phyloP scores from a whole-genome alignment of 2,329 filamentous ascomycete species.

The Colletotrichum spinosum region DNA sequence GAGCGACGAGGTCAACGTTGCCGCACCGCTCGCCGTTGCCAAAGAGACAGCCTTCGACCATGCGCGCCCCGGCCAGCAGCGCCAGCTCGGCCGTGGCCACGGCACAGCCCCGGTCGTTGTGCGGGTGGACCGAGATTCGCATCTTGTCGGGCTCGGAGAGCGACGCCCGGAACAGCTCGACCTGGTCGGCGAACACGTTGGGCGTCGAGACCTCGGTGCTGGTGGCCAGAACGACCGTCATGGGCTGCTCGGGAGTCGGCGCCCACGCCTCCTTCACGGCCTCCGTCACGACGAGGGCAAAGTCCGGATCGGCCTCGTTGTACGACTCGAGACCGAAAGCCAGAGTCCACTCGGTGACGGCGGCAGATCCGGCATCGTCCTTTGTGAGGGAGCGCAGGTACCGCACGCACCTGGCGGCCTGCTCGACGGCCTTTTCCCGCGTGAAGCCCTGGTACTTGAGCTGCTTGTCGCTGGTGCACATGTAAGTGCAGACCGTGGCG shows the following conservation, averaged over 20 bases:
- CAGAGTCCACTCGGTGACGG: constrained; percentile 15
- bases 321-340: constrained; percentile 13
- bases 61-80: constrained; percentile 14
- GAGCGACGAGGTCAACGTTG: constrained; percentile 17
- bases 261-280: constrained; percentile 25
- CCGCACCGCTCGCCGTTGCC: constrained; percentile 19
- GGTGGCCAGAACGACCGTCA: constrained; percentile 6
- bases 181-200: constrained; percentile 22
- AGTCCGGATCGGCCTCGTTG: constrained; percentile 13
- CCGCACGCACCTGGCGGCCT: constrained; percentile 9
- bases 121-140: constrained; percentile 2
- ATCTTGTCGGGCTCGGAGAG: constrained; percentile 17
- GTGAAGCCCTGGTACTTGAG: constrained; percentile 21
- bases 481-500: constrained; percentile 13
- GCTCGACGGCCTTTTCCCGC: constrained; percentile 15
- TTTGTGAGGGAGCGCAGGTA: constrained; percentile 19
- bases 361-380: constrained; percentile 10
- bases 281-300: constrained; percentile 4
- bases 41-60: constrained; percentile 24
- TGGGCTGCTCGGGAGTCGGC: neutral
- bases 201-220: constrained; percentile 17
- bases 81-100: constrained; percentile 14
- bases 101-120: constrained; percentile 18
- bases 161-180: constrained; percentile 7
- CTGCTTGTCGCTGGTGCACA: constrained; percentile 25